Evolutionary conservation across 2,329 filamentous ascomycete genomes (phyloP), one percentile per base, ranked within the genome.

Genomic region (Paradendryphiella salina): DNA sequence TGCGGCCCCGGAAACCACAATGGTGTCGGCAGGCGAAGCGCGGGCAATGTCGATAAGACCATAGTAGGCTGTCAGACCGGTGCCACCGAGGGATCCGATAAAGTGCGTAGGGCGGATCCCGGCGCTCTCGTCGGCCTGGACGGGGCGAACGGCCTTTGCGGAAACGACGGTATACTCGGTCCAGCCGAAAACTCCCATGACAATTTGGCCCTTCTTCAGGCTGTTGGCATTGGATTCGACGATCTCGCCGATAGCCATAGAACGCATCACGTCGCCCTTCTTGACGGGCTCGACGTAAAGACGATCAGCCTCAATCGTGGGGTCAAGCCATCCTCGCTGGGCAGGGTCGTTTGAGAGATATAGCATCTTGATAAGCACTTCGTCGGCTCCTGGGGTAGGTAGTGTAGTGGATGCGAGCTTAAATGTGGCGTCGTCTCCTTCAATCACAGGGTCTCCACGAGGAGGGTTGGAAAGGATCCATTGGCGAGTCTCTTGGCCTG

Each of bases 1-100:
- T 0, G 88, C 89, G 0, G 89, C 89, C 4, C 87, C 88, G 8
- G 85, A 88, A 0, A 93, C 85, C 7, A 92, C 87, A 1, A 93
- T 86, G 0, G 85, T 82, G 60, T 92, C 87, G 6, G 86, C 85
- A 0, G 80, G 71, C 64, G 84, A 83, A 17, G 86, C 82, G 43
- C 85, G 76, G 13, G 82, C 88, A 40, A 91, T 81, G 49, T 87
- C 81, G 18, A 82, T 73, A 67, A 92, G 82, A 20, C 89, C 88
- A 57, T 88, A 86, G 76, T 89, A 92, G 1, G 88, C 88, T 0
- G 89, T 91, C 48, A 91, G 63, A 4, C 87, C 86, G 2, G 75
- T 70, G 8, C 64, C 60, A 5, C 76, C 76, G 21, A 85, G 69
- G 1, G 75, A 71, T 11, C 78, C 78, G 20, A 80, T 63, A 57